phyloP scores from a whole-genome alignment of 495 filamentous ascomycete genomes.

The Neurospora sp. region DNA sequence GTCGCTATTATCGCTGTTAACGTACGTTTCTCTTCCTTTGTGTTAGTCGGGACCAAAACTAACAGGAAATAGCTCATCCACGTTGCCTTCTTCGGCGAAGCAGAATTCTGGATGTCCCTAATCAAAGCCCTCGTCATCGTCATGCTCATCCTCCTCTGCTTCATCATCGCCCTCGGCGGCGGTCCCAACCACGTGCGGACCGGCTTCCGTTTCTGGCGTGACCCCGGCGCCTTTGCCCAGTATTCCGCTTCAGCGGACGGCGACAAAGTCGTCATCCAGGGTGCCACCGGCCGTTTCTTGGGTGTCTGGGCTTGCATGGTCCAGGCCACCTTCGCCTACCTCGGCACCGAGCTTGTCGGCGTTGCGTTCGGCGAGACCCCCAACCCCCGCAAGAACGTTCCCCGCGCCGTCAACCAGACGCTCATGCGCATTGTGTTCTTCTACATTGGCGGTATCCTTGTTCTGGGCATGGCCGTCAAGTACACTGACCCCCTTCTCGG shows the following conservation, averaged over 20 bases:
- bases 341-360: slow-evolving; percentile 77
- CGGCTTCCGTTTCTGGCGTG: slow-evolving; percentile 72
- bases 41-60: neutral
- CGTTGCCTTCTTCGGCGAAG: slow-evolving; percentile 66
- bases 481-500: slow-evolving; percentile 48
- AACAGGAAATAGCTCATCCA: slow-evolving; percentile 28
- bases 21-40: slow-evolving; percentile 6
- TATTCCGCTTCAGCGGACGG: slow-evolving; percentile 28
- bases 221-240: slow-evolving; percentile 60
- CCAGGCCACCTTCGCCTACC: slow-evolving; percentile 71
- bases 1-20: slow-evolving; percentile 47
- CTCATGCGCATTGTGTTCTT: slow-evolving; percentile 68
- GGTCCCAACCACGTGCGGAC: slow-evolving; percentile 57
- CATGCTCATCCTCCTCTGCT: slow-evolving; percentile 53
- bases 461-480: slow-evolving; percentile 60
- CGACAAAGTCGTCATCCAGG: slow-evolving; percentile 15
- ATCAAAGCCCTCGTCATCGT: slow-evolving; percentile 62
- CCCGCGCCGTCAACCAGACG: slow-evolving; percentile 60
- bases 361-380: slow-evolving; percentile 73
- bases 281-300: slow-evolving; percentile 50
- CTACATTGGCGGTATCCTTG: slow-evolving; percentile 59
- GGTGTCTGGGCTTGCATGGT: slow-evolving; percentile 72
- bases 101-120: slow-evolving; percentile 70
- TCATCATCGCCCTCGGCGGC: slow-evolving; percentile 66
- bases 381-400: slow-evolving; percentile 66